Evolutionary conservation across 768 basidiomycete genomes (phyloP), one percentile per base, ranked within the genome.

Genomic region (Mycena chlorophos): DNA sequence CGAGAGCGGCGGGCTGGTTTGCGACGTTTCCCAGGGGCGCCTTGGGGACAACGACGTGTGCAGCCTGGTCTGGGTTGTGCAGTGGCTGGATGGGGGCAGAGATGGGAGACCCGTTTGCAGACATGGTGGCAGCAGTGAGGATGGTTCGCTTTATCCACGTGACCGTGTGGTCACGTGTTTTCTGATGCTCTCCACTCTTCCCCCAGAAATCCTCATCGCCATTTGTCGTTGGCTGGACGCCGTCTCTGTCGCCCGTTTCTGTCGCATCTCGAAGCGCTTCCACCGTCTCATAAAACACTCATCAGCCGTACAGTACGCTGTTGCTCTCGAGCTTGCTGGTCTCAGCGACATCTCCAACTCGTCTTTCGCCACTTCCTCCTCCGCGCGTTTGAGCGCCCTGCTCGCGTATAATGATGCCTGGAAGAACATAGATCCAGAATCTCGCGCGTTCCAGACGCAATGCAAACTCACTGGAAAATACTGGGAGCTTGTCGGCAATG

Each of bases 61-160:
- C 91, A 37, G 89, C 88, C 64, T 89, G 87, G 1, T 81, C 78
- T 16, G 92, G 91, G 68, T 92, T 88, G 73, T 96, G 93, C 63
- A 95, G 81, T 22, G 93, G 89, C 67, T 90, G 85, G 56, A 94
- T 84, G 52, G 82, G 81, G 4, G 80, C 74, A 20, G 73, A 72
- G 45, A 70, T 68, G 50, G 90, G 88, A 38, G 89, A 89, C 60
- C 87, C 86, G 56, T 75, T 83, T 22, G 87, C 83, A 29, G 88
- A 88, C 73, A 76, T 78, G 60, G 31, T 50, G 25, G n/a, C 45
- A 58, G 29, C 38, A 47, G 54, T 55, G 23, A 51, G 51, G 25
- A 17, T 34, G 20, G 23, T 45, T 39, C 4, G 51, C 34, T 47
- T 55, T 61, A 54, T 13, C 49, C 67, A 66, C 53, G 63, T 68